phyloP scores from a whole-genome alignment of 1,139 yeast genomes.

The Arxiozyma slooffiae region DNA sequence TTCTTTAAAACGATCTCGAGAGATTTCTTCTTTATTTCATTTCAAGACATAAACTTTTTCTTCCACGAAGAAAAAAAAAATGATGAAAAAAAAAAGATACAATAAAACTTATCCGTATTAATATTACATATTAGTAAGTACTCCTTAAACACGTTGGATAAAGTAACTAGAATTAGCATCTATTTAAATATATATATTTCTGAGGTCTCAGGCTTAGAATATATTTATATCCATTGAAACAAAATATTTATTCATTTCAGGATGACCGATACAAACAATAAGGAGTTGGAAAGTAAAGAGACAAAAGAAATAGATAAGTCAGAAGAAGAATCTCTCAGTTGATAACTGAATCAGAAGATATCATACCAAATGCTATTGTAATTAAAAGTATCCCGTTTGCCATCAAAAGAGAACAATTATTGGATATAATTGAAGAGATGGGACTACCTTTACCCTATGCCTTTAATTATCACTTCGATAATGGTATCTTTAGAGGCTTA shows the following conservation, averaged over 20 bases:
- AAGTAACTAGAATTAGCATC: neutral
- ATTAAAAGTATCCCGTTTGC: conserved; percentile 97
- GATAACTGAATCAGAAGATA: conserved; percentile 25
- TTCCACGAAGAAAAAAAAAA: too few relatives aligned
- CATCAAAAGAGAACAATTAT: conserved; percentile 85
- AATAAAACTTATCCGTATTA: neutral
- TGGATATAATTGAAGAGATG: conserved; percentile 87
- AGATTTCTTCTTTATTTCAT: too few relatives aligned
- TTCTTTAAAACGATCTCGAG: too few relatives aligned
- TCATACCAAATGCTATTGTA: conserved; percentile 95
- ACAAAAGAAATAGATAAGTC: neutral
- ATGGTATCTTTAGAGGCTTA: conserved; percentile 95
- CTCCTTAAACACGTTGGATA: too few relatives aligned
- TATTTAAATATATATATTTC: too few relatives aligned
- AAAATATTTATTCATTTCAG: too few relatives aligned
- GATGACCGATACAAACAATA: neutral
- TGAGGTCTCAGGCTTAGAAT: too few relatives aligned
- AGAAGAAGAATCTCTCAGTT: neutral
- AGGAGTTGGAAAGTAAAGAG: neutral
- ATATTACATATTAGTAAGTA: too few relatives aligned
- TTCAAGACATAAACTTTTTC: too few relatives aligned
- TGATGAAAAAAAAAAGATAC: too few relatives aligned
- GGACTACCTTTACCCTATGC: conserved; percentile 92
- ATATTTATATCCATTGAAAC: too few relatives aligned
- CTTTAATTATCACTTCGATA: conserved; percentile 94